phyloP scores from a whole-genome alignment of 257 asterid species.

The Solanum chmielewskii region DNA sequence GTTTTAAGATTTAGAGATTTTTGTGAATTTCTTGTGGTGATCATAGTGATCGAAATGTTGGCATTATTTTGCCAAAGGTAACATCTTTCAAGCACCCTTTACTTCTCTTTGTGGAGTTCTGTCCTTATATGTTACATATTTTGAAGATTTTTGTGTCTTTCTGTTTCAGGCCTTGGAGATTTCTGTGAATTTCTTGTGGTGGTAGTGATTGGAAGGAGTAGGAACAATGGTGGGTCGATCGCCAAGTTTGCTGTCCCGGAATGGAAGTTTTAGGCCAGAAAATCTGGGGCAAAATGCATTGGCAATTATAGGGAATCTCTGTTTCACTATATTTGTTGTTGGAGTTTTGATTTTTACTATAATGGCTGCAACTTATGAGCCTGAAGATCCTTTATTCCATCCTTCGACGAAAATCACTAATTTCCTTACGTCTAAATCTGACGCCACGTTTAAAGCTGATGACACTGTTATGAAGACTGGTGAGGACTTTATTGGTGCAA shows the following conservation, averaged over 20 bases:
- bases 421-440: conserved; percentile 58
- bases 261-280: conserved; percentile 52
- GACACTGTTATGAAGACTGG: conserved; percentile 73
- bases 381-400: conserved; percentile 56
- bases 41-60: background rate
- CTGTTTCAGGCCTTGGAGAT: background rate
- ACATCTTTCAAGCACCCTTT: background rate
- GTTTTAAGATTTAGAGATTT: background rate
- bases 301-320: conserved; percentile 41
- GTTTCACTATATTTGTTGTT: conserved; percentile 47
- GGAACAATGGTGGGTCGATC: conserved; percentile 39
- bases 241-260: conserved; percentile 23
- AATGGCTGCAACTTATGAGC: conserved; percentile 46
- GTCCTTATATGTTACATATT: background rate
- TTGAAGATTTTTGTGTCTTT: background rate
- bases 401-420: conserved; percentile 75
- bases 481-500: conserved; percentile 69
- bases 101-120: background rate
- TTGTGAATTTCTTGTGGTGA: background rate
- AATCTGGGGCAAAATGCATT: conserved; percentile 67
- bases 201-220: background rate
- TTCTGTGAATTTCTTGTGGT: background rate
- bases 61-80: background rate
- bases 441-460: conserved; percentile 75
- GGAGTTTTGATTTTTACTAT: conserved; percentile 58